A percentile compares a stretch with the other conserved stretches of the same genome.
phyloP scores from a whole-genome alignment of 352 stramenopile genomes.

The Pythium periplocum region DNA sequence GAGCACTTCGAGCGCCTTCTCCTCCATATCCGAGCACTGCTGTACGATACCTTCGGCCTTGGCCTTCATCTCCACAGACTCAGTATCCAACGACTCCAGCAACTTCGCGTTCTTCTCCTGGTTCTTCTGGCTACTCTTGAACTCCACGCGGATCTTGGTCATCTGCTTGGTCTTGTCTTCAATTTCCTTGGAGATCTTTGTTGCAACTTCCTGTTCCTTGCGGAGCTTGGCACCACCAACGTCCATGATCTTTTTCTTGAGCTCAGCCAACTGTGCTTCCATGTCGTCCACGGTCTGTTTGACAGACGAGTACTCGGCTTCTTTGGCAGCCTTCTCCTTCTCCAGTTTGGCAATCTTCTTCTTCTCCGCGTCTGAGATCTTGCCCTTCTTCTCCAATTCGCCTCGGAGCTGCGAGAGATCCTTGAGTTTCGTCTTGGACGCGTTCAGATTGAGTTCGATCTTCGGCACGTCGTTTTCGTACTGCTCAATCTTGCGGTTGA shows the following conservation, averaged over 20 bases:
- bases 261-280: conserved; percentile 74
- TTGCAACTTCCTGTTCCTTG: conserved; percentile 88
- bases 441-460: conserved; percentile 79
- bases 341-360: conserved; percentile 84
- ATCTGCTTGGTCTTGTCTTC: conserved; percentile 88
- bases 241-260: conserved; percentile 95
- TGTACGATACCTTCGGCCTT: conserved; percentile 83
- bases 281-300: conserved; percentile 65
- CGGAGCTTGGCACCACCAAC: conserved; percentile 92
- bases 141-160: conserved; percentile 80
- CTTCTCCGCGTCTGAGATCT: conserved; percentile 83
- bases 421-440: conserved; percentile 51
- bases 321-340: conserved; percentile 82
- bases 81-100: conserved; percentile 58
- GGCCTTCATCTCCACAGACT: conserved; percentile 65
- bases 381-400: conserved; percentile 82
- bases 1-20: conserved; percentile 89
- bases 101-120: conserved; percentile 61
- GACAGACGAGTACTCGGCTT: conserved; percentile 76
- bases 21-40: conserved; percentile 91
- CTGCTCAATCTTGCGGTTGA: conserved; percentile 86
- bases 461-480: conserved; percentile 90
- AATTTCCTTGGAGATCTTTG: conserved; percentile 80
- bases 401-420: conserved; percentile 57
- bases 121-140: conserved; percentile 81